Conservation (phyloP, 2,329 filamentous ascomycete genomes). For the Penicillium sumatraense region DNA sequence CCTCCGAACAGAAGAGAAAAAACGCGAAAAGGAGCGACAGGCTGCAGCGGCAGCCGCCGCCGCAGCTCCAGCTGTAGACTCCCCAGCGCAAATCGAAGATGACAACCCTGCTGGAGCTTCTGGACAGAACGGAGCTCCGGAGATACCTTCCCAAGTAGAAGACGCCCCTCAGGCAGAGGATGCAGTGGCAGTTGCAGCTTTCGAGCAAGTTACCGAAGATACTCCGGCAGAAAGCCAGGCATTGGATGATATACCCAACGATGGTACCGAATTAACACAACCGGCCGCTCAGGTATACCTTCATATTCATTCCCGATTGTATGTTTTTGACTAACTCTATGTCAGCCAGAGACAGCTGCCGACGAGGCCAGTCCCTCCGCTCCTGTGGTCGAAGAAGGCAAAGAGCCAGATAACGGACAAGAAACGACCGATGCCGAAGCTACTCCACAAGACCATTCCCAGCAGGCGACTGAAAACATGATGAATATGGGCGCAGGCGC, state of each 20-base stretch:
- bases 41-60: constrained; percentile 39
- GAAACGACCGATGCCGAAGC: not conserved
- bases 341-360: constrained; percentile 23
- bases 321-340: not conserved
- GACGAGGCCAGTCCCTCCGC: constrained; percentile 9
- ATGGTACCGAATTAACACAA: constrained; percentile 9
- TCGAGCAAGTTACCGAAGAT: constrained; percentile 10
- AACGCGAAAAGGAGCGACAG: constrained; percentile 68
- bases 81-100: constrained; percentile 30
- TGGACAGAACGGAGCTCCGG: constrained; percentile 27
- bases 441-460: not conserved
- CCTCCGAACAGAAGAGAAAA: constrained; percentile 88
- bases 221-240: constrained; percentile 1
- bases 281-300: constrained; percentile 24
- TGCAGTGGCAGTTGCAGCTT: constrained; percentile 6
- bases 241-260: constrained; percentile 1
- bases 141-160: constrained; percentile 10
- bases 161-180: constrained; percentile 2
- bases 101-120: too few species aligned
- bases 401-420: not conserved
- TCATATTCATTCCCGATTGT: not conserved
- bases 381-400: not conserved
- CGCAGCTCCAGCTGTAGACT: constrained; percentile 23
- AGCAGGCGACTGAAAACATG: constrained; percentile 24
- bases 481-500: constrained; percentile 51